phyloP scores from a whole-genome alignment of 768 basidiomycete species.

The Mrakia blollopis region DNA sequence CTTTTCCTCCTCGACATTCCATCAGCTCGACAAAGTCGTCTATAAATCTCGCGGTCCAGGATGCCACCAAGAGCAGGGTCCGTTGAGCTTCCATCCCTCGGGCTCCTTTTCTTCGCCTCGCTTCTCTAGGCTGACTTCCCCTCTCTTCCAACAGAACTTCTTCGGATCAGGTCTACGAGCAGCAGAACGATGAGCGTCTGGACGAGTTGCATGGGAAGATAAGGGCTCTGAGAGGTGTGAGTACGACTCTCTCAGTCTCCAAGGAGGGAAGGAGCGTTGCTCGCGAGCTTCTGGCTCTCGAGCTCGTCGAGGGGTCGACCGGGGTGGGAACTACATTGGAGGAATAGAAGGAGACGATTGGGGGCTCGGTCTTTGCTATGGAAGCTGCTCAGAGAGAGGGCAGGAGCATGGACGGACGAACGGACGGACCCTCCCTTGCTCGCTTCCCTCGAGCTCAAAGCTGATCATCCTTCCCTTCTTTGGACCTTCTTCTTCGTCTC shows the following conservation, averaged over 20 bases:
- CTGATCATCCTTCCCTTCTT: not conserved
- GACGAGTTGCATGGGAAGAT: conserved; percentile 82
- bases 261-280: not conserved
- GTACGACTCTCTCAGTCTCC: conserved; percentile 32
- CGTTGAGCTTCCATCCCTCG: not conserved
- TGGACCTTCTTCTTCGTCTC: not conserved
- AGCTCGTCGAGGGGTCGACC: not conserved
- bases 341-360: not conserved
- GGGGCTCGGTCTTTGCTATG: too few species aligned
- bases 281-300: not conserved
- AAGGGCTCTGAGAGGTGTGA: conserved; percentile 71
- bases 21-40: not conserved
- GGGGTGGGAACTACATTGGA: not conserved
- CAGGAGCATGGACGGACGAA: too few species aligned
- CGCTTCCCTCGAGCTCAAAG: not conserved
- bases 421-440: not conserved
- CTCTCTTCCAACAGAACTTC: conserved; percentile 17
- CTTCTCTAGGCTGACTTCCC: not conserved
- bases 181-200: conserved; percentile 76
- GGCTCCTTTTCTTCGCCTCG: not conserved
- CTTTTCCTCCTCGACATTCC: not conserved
- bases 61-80: conserved; percentile 32
- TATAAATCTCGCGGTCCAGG: not conserved
- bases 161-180: conserved; percentile 47
- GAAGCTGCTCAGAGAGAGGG: too few species aligned